These are phyloP conservation scores for Zygotorulaspora mrakii DNA, from an alignment of 1,139 yeast genomes.

Conservation along the genomic window DNA sequence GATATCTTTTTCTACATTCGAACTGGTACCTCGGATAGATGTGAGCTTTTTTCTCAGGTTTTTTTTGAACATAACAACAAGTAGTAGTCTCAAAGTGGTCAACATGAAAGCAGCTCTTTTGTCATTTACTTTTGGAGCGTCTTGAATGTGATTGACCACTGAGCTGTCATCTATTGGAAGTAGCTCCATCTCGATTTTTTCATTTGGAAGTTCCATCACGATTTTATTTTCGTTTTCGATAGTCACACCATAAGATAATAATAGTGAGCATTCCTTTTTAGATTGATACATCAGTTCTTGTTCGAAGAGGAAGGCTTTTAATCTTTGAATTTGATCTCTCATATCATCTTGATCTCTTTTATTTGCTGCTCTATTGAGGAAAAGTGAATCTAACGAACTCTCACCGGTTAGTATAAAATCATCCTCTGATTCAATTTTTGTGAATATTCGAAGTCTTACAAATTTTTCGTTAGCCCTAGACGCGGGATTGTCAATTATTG, in stretches of 20 bases:
- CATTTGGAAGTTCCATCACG: constrained; percentile 59
- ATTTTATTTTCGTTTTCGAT: constrained; percentile 64
- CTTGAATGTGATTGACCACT: constrained; percentile 38
- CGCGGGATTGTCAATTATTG: constrained; percentile 22
- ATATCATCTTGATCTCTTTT: constrained; percentile 37
- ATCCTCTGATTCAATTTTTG: constrained; percentile 53
- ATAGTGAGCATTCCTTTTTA: constrained; percentile 66
- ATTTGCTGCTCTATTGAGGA: constrained; percentile 16
- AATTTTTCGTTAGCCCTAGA: constrained; percentile 33
- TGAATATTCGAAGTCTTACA: constrained; percentile 52
- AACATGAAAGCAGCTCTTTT: constrained; percentile 40
- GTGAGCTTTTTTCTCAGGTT: constrained; percentile 32
- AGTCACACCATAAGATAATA: constrained; percentile 70
- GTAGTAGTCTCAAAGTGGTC: constrained; percentile 46
- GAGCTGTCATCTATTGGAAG: constrained; percentile 48
- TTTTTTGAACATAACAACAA: constrained; percentile 45
- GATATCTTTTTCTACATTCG: constrained; percentile 22
- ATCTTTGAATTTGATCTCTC: constrained; percentile 52
- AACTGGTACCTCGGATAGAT: constrained; percentile 10
- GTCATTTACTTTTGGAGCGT: constrained; percentile 37
- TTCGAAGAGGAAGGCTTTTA: constrained; percentile 75
- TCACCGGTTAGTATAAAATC: constrained; percentile 43
- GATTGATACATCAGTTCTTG: constrained; percentile 68
- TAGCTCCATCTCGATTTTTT: constrained; percentile 66
- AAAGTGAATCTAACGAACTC: constrained; percentile 24